Evolutionary conservation across 1,284 basidiomycete species (phyloP).

Genomic region (Bondarzewia mesenterica): DNA sequence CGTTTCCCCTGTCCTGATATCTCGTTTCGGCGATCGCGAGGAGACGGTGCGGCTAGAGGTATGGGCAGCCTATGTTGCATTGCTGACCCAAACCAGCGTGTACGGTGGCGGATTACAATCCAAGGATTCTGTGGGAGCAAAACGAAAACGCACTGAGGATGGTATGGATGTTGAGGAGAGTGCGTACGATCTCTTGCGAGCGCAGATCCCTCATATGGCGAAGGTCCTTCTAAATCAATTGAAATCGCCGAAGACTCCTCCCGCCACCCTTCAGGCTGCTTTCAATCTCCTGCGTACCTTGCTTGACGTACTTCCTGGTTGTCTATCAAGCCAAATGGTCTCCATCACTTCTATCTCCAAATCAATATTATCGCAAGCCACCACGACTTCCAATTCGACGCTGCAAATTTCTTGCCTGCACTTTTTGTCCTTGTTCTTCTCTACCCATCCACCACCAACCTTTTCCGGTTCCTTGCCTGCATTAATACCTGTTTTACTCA

Average conservation of each 20-base stretch:
- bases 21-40: constrained; percentile 91
- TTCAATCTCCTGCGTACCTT: constrained; percentile 76
- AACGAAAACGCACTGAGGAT: constrained; percentile 73
- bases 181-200: constrained; percentile 62
- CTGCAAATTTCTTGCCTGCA: constrained; percentile 76
- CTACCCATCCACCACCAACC: constrained; percentile 64
- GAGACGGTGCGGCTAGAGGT: constrained; percentile 94
- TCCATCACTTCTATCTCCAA: constrained; percentile 57
- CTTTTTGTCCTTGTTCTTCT: constrained; percentile 82
- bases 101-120: constrained; percentile 55
- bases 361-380: constrained; percentile 52
- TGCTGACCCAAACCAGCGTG: constrained; percentile 79
- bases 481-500: constrained; percentile 69
- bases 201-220: constrained; percentile 71
- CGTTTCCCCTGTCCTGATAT: constrained; percentile 82
- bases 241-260: constrained; percentile 69
- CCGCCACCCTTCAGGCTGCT: constrained; percentile 79
- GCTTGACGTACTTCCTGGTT: constrained; percentile 77
- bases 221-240: constrained; percentile 83
- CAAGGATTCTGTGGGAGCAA: constrained; percentile 52
- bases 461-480: constrained; percentile 56
- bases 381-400: constrained; percentile 61
- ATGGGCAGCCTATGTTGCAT: constrained; percentile 76
- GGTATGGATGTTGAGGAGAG: constrained; percentile 73
- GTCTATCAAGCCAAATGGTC: constrained; percentile 64